Evolutionary conservation across 352 stramenopile species (phyloP).

Genomic region (Phytophthora pini): DNA sequence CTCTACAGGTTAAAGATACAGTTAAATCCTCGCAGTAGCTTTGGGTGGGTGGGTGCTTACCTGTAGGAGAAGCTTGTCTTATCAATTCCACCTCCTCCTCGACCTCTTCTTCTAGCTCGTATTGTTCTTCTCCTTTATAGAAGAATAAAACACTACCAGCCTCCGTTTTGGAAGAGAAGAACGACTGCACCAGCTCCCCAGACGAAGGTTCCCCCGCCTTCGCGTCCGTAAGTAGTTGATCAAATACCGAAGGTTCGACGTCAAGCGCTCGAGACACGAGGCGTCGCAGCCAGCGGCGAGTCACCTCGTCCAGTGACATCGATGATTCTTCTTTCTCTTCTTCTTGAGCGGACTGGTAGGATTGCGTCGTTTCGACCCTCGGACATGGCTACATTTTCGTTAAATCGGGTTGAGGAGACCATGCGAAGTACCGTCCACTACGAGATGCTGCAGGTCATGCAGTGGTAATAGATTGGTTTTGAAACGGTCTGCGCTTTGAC

Average conservation of each 20-base stretch:
- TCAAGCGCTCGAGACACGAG: constrained; percentile 72
- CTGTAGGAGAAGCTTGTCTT: constrained; percentile 34
- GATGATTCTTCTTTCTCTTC: neutral
- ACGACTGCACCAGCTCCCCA: constrained; percentile 51
- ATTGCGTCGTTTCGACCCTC: constrained; percentile 23
- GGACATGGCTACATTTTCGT: constrained; percentile 26
- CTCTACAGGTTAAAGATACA: constrained; percentile 2
- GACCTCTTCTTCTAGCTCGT: constrained; percentile 81
- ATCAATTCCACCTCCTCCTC: constrained; percentile 82
- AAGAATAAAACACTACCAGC: constrained; percentile 84
- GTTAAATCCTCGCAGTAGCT: neutral
- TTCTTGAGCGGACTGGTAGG: neutral
- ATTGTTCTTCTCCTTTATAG: constrained; percentile 66
- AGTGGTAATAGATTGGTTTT: constrained; percentile 22
- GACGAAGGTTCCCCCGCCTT: constrained; percentile 39
- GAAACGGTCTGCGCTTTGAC: constrained; percentile 23
- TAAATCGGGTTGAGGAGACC: constrained; percentile 18
- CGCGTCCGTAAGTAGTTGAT: constrained; percentile 53
- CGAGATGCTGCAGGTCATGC: neutral
- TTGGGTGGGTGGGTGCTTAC: constrained; percentile 1
- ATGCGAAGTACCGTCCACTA: neutral
- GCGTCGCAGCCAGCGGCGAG: constrained; percentile 62
- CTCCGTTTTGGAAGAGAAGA: constrained; percentile 63
- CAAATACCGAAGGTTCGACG: constrained; percentile 58
- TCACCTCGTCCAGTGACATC: constrained; percentile 59